Conservation (phyloP, 345 rosid species). For the Pistacia vera region DNA sequence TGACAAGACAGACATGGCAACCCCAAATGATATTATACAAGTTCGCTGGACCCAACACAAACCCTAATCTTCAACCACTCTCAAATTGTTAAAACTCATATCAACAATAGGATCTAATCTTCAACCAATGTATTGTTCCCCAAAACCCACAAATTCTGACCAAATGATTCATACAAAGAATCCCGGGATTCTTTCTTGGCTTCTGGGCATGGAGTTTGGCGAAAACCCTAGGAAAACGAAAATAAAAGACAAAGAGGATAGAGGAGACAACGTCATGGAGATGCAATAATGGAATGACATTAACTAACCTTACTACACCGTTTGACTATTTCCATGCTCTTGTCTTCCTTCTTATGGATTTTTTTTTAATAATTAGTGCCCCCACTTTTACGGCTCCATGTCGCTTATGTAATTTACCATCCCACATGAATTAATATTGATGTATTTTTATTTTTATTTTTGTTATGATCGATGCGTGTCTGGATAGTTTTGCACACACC, state of each 20-base stretch:
- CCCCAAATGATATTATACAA: neutral
- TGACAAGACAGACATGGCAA: constrained; percentile 24
- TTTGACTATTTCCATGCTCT: constrained; percentile 40
- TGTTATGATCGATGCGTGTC: too few species aligned
- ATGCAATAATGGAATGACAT: constrained; percentile 20
- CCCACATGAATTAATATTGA: neutral
- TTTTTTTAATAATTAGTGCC: constrained; percentile 23
- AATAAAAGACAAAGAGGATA: neutral
- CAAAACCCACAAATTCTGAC: constrained; percentile 18
- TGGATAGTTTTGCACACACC: too few species aligned
- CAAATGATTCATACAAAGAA: neutral
- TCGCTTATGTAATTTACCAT: neutral
- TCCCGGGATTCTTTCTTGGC: constrained; percentile 24
- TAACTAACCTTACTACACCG: constrained; percentile 44
- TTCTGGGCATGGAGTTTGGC: constrained; percentile 41
- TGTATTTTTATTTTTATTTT: too few species aligned
- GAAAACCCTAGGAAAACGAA: constrained; percentile 31
- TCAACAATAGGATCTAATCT: constrained; percentile 32
- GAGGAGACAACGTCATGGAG: constrained; percentile 42
- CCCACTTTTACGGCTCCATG: neutral
- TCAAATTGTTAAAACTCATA: neutral
- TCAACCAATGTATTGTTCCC: constrained; percentile 7
- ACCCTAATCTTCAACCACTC: constrained; percentile 4
- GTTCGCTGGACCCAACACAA: constrained; percentile 12
- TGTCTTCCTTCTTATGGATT: constrained; percentile 47